Percentiles rank a stretch among this genome's conserved stretches.
Conservation (phyloP, 768 basidiomycete genomes). For the Tremella yokohamensis region DNA sequence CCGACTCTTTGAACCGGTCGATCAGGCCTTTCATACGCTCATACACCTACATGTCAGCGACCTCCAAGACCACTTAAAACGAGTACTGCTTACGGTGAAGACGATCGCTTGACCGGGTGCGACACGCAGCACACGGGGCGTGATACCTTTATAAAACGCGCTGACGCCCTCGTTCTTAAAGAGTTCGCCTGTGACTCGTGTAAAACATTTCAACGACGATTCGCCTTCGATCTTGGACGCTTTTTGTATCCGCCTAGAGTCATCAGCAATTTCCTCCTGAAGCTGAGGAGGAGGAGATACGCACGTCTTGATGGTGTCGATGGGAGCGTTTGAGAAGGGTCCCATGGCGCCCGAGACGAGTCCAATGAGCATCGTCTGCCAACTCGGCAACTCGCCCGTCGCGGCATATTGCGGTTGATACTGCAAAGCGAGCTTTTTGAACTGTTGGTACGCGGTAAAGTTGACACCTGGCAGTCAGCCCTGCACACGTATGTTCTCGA, state of each 20-base stretch:
- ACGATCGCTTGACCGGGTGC: conserved; percentile 92
- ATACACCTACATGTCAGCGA: conserved; percentile 58
- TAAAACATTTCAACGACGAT: conserved; percentile 73
- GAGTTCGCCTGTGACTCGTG: conserved; percentile 82
- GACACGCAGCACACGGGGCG: conserved; percentile 89
- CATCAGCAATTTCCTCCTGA: not conserved
- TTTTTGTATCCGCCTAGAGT: conserved; percentile 71
- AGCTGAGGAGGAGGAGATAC: conserved; percentile 9
- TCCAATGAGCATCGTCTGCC: conserved; percentile 93
- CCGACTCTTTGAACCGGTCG: conserved; percentile 58
- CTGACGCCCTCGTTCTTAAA: conserved; percentile 80
- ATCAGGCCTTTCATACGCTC: conserved; percentile 75
- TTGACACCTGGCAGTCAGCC: conserved; percentile 67
- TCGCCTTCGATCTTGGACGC: conserved; percentile 68
- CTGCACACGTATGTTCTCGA: not conserved
- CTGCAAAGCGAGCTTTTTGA: conserved; percentile 76
- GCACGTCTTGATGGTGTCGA: conserved; percentile 72
- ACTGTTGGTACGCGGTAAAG: conserved; percentile 95
- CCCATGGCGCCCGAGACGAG: conserved; percentile 97
- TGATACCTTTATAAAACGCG: conserved; percentile 98
- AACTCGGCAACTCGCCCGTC: conserved; percentile 71
- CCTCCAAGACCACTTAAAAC: not conserved
- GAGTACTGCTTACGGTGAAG: conserved; percentile 62
- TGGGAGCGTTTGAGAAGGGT: conserved; percentile 93
- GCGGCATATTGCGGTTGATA: conserved; percentile 68